Evolutionary conservation across 2,329 filamentous ascomycete genomes (phyloP).

Genomic region (Berkeleyomyces basicola): DNA sequence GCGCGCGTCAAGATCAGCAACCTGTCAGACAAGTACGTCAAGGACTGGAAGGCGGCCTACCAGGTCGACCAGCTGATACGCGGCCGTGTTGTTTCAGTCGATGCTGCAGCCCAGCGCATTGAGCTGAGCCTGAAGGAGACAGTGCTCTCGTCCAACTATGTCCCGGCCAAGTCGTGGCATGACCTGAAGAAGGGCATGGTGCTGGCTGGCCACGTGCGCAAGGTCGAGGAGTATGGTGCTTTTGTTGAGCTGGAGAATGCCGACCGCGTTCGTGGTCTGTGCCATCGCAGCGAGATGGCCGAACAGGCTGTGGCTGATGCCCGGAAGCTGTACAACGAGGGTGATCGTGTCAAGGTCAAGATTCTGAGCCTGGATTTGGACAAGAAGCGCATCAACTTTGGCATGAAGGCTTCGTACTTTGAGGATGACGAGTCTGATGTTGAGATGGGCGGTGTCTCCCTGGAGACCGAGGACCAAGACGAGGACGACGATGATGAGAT

Average conservation of each 20-base stretch:
- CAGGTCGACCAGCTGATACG: constrained; percentile 80
- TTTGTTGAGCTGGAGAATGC: constrained; percentile 85
- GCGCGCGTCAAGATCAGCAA: constrained; percentile 76
- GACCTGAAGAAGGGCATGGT: constrained; percentile 66
- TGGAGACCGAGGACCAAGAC: constrained; percentile 19
- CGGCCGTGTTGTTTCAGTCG: constrained; percentile 62
- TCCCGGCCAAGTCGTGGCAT: constrained; percentile 53
- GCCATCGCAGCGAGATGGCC: constrained; percentile 83
- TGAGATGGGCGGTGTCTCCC: constrained; percentile 30
- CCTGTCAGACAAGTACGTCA: constrained; percentile 77
- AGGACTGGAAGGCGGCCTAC: constrained; percentile 88
- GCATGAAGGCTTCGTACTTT: constrained; percentile 86
- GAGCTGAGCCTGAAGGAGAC: constrained; percentile 82
- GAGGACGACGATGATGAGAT: constrained; percentile 26
- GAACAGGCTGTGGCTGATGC: constrained; percentile 69
- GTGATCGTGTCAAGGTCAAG: constrained; percentile 85
- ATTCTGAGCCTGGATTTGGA: constrained; percentile 61
- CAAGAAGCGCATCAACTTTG: constrained; percentile 70
- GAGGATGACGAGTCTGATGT: constrained; percentile 38
- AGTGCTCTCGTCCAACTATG: constrained; percentile 62
- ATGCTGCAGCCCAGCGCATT: constrained; percentile 51
- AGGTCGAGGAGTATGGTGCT: constrained; percentile 87
- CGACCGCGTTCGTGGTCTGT: constrained; percentile 77
- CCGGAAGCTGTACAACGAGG: constrained; percentile 76
- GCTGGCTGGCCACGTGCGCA: constrained; percentile 78